Evolutionary conservation across 108 stramenopile genomes (phyloP).

Genomic region (Aureococcus anophagefferens): DNA sequence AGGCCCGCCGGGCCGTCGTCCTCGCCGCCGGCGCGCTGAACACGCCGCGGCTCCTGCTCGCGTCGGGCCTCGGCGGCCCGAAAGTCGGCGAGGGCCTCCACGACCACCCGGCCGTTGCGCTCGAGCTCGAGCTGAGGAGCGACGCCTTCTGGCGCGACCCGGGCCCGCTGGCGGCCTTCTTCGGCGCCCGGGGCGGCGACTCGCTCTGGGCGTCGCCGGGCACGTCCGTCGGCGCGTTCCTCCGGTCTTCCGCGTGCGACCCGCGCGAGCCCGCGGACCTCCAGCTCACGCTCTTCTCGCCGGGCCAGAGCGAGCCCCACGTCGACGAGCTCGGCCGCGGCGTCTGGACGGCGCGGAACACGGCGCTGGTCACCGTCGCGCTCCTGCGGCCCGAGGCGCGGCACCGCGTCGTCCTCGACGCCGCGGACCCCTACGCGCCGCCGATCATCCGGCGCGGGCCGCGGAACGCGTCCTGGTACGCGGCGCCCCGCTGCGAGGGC

Average conservation of each 20-base stretch:
- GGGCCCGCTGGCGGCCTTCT: no score
- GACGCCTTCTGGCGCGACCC: no score
- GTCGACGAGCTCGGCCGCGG: conserved; percentile 8
- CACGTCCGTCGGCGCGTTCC: no score
- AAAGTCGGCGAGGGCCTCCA: conserved; percentile 24
- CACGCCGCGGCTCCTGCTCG: conserved; percentile 31
- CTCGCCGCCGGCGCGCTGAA: conserved; percentile 25
- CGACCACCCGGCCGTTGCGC: conserved; percentile 11
- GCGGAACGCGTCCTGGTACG: conserved; percentile 8
- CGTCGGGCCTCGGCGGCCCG: conserved; percentile 17
- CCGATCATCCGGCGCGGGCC: conserved; percentile 11
- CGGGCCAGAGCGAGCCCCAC: conserved; percentile 17
- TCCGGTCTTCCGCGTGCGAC: no score
- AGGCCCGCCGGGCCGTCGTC: conserved; percentile 8
- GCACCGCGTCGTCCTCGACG: conserved; percentile 13
- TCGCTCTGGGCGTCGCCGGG: no score
- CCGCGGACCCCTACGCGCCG: no score
- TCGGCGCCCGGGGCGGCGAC: no score
- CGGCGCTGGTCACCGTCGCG: conserved; percentile 12
- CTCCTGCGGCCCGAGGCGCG: conserved; percentile 25
- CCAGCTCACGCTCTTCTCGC: conserved; percentile 1
- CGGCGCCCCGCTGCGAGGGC: conserved; percentile 5
- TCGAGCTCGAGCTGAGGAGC: background rate
- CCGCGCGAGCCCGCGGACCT: background rate
- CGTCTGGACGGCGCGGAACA: no score